Conservation (phyloP, 495 filamentous ascomycete genomes). For the Podospora sp. region DNA sequence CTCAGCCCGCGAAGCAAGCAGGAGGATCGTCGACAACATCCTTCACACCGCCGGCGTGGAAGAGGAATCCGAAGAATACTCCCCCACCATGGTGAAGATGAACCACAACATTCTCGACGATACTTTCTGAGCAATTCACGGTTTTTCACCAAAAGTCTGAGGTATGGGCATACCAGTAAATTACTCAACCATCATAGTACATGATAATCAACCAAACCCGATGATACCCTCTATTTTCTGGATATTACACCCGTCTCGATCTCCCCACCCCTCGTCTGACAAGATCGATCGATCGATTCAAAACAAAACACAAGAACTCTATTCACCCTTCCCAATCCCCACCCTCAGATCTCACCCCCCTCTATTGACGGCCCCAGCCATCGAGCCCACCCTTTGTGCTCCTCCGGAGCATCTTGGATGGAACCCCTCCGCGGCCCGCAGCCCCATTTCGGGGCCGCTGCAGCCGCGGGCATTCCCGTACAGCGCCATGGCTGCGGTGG, state of each 20-base stretch:
- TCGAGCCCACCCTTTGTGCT: not conserved
- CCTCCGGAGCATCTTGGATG: not conserved
- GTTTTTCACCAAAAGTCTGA: not conserved
- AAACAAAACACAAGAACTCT: not conserved
- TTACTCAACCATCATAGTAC: not conserved
- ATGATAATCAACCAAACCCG: not conserved
- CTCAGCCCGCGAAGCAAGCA: conserved; percentile 83
- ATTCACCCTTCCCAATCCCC: not conserved
- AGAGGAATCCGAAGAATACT: conserved; percentile 60
- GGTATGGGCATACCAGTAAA: not conserved
- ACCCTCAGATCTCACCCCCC: not conserved
- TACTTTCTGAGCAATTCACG: conserved; percentile 56
- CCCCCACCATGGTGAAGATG: conserved; percentile 74
- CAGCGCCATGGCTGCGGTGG: conserved; percentile 8
- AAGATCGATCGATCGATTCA: not conserved
- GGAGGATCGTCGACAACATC: conserved; percentile 88
- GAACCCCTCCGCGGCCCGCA: not conserved
- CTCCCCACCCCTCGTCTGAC: not conserved
- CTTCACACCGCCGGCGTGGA: conserved; percentile 82
- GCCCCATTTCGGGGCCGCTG: not conserved
- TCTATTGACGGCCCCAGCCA: not conserved
- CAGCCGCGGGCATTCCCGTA: not conserved
- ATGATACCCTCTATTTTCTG: not conserved
- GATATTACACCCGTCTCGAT: not conserved
- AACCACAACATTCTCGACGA: conserved; percentile 67